Base-by-base conservation (phyloP, 2,329 filamentous ascomycete genomes). In the Stemphylium lycopersici region DNA sequence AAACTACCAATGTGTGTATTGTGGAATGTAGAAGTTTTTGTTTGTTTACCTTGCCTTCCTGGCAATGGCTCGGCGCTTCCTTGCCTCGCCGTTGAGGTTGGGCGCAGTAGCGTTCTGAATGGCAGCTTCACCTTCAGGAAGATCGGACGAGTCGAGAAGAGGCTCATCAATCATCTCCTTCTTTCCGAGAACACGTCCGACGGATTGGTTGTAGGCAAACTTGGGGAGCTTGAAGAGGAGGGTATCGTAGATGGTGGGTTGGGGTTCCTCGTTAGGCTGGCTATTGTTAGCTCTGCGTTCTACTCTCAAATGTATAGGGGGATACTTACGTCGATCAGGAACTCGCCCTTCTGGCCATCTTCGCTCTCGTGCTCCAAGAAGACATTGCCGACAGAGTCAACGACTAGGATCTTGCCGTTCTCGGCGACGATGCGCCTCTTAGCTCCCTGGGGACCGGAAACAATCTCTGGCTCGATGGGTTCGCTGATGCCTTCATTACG, bases 401-500 rank as follows among this genome's bases (percentile, higher is more conserved):
- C 95, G 51, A 99, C 88, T 33, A 99, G 81, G 0, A 96, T 83
- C 80, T 98, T 99, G 63, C 95, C 95, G 68, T 99, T 99, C 80
- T 96, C 90, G 2, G 93, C 93, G 22, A 93, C 86, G 13, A 98
- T 91, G 32, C 91, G 84, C 82, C 93, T 96, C 78, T 91, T 91
- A 31, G 89, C 83, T 16, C 93, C 92, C 33, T 87, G 84, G 1
- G 90, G 86, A 10, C 86, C 85, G 48, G 81, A 76, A 5, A 79
- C 75, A 68, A 77, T 71, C 59, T 78, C 77, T 59, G 76, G 78
- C 44, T 82, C 81, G 42, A 83, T 80, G 0, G 84, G 84, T 65
- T 86, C 68, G 82, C 88, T 65, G 68, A 80, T 68, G 51, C 78
- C 73, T 64, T 78, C 69, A 73, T 80, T 80, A 67, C 83, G 83